Evolutionary conservation across 1,284 basidiomycete genomes (phyloP).

Genomic region (Anthracocystis walkeri): DNA sequence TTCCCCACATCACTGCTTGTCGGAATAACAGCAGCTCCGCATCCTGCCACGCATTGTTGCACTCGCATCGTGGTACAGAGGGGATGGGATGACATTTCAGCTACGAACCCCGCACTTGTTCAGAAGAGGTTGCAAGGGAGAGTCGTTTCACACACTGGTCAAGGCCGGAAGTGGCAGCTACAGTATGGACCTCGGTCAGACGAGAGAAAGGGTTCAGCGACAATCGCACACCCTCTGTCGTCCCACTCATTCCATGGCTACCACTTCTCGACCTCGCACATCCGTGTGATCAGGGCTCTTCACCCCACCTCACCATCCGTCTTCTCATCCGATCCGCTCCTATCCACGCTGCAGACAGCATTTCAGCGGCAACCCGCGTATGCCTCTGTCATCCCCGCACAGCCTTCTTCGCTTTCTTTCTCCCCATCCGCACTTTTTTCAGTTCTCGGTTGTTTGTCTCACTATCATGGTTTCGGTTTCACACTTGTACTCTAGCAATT

Average conservation of each 20-base stretch:
- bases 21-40: conserved; percentile 22
- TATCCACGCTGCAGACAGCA: conserved; percentile 15
- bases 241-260: neutral
- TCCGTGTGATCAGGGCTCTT: neutral
- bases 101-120: neutral
- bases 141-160: neutral
- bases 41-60: conserved; percentile 27
- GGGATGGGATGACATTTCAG: conserved; percentile 27
- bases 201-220: neutral
- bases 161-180: conserved; percentile 1
- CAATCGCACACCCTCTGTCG: conserved; percentile 5
- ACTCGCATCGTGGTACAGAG: conserved; percentile 22
- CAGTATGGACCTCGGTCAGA: neutral
- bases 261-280: neutral
- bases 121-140: conserved; percentile 30
- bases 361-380: conserved; percentile 53
- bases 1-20: neutral
- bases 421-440: neutral
- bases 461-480: conserved; percentile 15
- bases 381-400: conserved; percentile 10
- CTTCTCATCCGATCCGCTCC: neutral
- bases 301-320: conserved; percentile 11
- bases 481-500: conserved; percentile 11
- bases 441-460: neutral
- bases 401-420: neutral